Conservation (phyloP, 148 eudicot genomes). For the Amaranthus hypochondriacus region DNA sequence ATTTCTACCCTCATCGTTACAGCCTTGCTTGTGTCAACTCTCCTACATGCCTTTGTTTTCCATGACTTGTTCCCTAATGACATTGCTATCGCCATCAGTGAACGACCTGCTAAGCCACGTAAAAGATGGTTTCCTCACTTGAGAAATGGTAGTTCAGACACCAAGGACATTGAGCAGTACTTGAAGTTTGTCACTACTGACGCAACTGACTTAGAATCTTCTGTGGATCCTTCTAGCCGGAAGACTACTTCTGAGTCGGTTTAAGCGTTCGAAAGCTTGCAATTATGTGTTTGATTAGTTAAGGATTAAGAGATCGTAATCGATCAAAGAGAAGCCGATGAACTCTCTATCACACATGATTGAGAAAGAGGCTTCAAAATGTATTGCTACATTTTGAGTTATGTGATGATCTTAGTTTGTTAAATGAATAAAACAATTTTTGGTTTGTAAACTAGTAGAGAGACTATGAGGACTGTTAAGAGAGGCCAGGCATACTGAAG, state of each 20-base stretch:
- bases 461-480: no score
- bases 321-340: conserved; percentile 12
- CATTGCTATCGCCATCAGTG: conserved; percentile 80
- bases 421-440: no score
- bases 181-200: conserved; percentile 40
- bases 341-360: conserved; percentile 10
- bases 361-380: conserved; percentile 20
- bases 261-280: background rate
- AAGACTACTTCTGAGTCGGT: no score
- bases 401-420: background rate
- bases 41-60: conserved; percentile 63
- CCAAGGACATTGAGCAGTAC: conserved; percentile 41
- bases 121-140: conserved; percentile 51
- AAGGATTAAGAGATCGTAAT: background rate
- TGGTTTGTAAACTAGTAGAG: no score
- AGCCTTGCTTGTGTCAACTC: conserved; percentile 51
- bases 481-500: no score
- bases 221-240: conserved; percentile 8
- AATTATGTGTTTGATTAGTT: no score
- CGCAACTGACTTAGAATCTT: conserved; percentile 37
- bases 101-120: conserved; percentile 42
- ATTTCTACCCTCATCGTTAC: conserved; percentile 50
- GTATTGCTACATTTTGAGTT: background rate
- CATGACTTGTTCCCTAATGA: conserved; percentile 82
- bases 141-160: conserved; percentile 42